A percentile compares a stretch with the other conserved stretches of the same genome.
phyloP scores from a whole-genome alignment of 306 rosid genomes.

The Argentina anserina region DNA sequence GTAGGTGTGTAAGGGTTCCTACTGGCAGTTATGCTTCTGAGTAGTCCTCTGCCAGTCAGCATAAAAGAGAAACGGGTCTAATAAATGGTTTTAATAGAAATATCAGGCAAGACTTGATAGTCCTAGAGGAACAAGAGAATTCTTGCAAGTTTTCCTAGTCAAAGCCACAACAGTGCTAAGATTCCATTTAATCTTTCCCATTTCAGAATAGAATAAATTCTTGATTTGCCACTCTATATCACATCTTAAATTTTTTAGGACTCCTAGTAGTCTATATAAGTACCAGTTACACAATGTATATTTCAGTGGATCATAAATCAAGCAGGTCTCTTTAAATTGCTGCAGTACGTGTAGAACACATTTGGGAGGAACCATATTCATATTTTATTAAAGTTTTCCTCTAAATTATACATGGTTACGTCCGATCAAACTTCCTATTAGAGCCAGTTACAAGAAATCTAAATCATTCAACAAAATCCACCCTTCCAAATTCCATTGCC shows the following conservation, averaged over 20 bases:
- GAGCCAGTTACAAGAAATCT: too few relatives aligned
- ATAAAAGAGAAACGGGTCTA: neutral
- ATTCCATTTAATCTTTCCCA: neutral
- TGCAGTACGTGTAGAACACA: too few relatives aligned
- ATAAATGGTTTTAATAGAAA: neutral
- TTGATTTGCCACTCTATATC: neutral
- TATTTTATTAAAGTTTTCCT: neutral
- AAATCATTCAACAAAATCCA: neutral
- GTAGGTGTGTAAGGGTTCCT: neutral
- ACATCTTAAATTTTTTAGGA: neutral
- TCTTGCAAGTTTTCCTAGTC: neutral
- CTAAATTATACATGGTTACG: neutral
- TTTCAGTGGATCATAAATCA: neutral
- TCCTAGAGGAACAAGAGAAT: too few relatives aligned
- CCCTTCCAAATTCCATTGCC: neutral
- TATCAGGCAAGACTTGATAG: neutral
- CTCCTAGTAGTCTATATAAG: neutral
- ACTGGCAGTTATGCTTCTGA: neutral
- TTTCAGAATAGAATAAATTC: neutral
- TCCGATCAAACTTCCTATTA: neutral
- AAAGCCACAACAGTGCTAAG: neutral
- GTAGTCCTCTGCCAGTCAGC: neutral
- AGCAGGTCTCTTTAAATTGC: too few relatives aligned
- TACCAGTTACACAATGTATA: neutral
- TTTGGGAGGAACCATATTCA: neutral